These are phyloP conservation scores for Pythium insidiosum DNA, from an alignment of 352 stramenopile genomes.

Conservation along the genomic window DNA sequence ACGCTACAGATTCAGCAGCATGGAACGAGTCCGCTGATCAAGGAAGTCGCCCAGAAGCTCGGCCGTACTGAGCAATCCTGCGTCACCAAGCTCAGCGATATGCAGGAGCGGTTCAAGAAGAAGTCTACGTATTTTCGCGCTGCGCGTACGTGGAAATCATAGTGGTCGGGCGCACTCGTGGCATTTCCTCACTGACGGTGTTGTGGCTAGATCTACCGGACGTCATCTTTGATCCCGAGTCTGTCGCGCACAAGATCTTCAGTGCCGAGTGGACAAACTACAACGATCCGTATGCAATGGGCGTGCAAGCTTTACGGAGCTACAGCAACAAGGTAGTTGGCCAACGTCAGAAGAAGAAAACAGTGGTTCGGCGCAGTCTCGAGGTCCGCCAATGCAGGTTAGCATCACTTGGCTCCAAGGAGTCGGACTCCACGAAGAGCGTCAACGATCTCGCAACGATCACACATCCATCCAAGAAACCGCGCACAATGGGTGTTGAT, in stretches of 20 bases:
- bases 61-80: conserved; percentile 45
- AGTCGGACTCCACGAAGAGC: no score
- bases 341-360: no score
- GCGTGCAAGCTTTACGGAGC: no score
- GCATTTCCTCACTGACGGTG: background rate
- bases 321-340: no score
- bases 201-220: conserved; percentile 37
- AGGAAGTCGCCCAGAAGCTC: conserved; percentile 9
- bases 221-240: conserved; percentile 40
- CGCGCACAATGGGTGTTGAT: no score
- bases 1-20: conserved; percentile 48
- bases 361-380: no score
- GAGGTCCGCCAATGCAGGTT: no score
- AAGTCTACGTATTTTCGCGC: conserved; percentile 26
- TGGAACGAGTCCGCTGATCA: conserved; percentile 24
- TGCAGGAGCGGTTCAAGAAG: conserved; percentile 36
- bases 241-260: conserved; percentile 64
- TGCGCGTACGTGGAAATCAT: conserved; percentile 27
- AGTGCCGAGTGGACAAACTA: no score
- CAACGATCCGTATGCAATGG: no score
- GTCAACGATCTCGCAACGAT: no score
- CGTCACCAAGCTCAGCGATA: conserved; percentile 52
- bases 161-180: background rate
- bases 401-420: no score
- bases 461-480: no score